Conservation (phyloP, 2,329 filamentous ascomycete species). For the Thelonectria olida region DNA sequence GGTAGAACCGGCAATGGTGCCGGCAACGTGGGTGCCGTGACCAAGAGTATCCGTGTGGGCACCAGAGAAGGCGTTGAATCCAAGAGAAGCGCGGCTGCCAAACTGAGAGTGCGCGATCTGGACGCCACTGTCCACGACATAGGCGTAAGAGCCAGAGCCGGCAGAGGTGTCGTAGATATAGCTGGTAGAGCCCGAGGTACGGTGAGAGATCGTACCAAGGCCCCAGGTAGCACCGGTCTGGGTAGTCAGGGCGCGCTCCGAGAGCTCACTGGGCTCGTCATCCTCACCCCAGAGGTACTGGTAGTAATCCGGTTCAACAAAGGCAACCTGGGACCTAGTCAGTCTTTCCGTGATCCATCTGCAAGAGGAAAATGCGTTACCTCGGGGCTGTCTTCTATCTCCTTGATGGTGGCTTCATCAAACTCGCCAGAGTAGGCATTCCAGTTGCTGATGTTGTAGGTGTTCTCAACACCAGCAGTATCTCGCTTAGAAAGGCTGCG, state of each 20-base stretch:
- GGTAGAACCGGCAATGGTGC: constrained; percentile 49
- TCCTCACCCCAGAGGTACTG: constrained; percentile 27
- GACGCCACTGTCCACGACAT: constrained; percentile 71
- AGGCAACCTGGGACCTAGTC: constrained; percentile 29
- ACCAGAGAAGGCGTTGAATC: constrained; percentile 49
- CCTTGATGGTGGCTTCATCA: constrained; percentile 50
- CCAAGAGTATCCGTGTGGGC: constrained; percentile 47
- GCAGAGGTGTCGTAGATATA: constrained; percentile 62
- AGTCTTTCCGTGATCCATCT: constrained; percentile 8
- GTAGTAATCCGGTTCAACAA: constrained; percentile 38
- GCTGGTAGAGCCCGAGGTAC: constrained; percentile 31
- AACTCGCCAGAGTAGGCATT: constrained; percentile 55
- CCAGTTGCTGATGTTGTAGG: constrained; percentile 41
- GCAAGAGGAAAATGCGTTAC: constrained; percentile 34
- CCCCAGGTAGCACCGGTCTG: constrained; percentile 37
- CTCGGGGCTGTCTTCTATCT: constrained; percentile 52
- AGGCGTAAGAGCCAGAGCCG: constrained; percentile 63
- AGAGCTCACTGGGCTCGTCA: constrained; percentile 23
- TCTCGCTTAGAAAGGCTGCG: constrained; percentile 61
- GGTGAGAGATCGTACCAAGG: constrained; percentile 40
- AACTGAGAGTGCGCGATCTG: constrained; percentile 61
- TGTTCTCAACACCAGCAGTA: constrained; percentile 45
- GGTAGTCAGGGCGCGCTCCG: constrained; percentile 36
- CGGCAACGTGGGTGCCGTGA: constrained; percentile 55
- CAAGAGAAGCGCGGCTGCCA: constrained; percentile 53